Evolutionary conservation across 2,329 filamentous ascomycete genomes (phyloP), one percentile per base, ranked within the genome.

Genomic region (Diaporthe aspalathi): DNA sequence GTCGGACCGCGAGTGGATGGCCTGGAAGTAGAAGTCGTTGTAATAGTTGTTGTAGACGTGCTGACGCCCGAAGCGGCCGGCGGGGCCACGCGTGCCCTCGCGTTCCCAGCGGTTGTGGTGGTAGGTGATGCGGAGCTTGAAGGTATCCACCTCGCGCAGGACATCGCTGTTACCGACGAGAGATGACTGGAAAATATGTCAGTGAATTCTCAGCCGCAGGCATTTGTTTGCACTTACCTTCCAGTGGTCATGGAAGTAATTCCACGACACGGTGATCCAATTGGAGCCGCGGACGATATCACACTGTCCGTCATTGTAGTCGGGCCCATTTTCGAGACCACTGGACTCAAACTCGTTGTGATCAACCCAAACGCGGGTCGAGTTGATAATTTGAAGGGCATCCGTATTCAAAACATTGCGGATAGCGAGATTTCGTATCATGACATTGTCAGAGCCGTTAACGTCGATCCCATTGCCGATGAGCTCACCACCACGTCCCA

Each of bases 331-430:
- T 1, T 40, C 54, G 7, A 57, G 54, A 27, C 54, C 54, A 20
- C 32, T 57, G n/a, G 54, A 57, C 54, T 57, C 54, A n/a, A 57
- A 57, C 22, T 57, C 54, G 35, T 57, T 57, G 54, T 57, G 54
- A 20, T 57, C 54, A 24, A 57, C 54, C 54, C 54, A 57, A 6
- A 57, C 35, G n/a, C 54, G 54, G 5, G 54, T 57, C 2, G 54
- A 57, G 22, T 57, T 57, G 35, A 57, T 27, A n/a, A 57, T 57
- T 35, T 57, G 54, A 20, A 57, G 35, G 20, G 5, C 54, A 40
- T 57, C 54, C 22, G 54, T 7, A 14, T 43, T 57, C n/a, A 57
- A 27, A 35, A 57, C 54, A 17, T 40, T 40, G 1, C 54, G 54
- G 40, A 57, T 57, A 20, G 32, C 54, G n/a, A 57, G 54, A n/a